Base-by-base conservation (phyloP, 345 rosid genomes). In the Leavenworthia alabamica region DNA sequence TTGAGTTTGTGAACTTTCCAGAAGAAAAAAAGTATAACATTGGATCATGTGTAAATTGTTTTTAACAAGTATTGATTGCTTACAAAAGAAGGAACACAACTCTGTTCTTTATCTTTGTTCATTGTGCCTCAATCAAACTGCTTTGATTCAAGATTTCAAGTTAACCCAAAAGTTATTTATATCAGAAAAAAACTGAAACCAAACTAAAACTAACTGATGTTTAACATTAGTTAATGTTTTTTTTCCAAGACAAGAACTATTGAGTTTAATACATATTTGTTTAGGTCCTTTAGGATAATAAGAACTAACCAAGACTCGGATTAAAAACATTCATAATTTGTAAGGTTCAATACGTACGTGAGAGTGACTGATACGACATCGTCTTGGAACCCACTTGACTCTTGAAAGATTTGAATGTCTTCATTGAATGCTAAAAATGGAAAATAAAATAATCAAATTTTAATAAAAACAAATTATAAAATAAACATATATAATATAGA, bases 41-140 rank as follows among this genome's bases (percentile, higher is more conserved):
- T 43, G 53, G 61, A 24, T n/a, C n/a, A n/a, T 42, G 26, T 64
- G 53, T 67, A 67, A 58, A 67, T 68, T 60, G 53, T 50, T 50
- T 8, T 68, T 51, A 60, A 68, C 67, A 51, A 51, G 67, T 60
- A 41, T 24, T 12, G 48, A 12, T 51, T 43, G 26, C 67, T 52
- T 60, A 47, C 32, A 3, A 16, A 51, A 60, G 26, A 68, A 68
- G 67, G 8, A 60, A 44, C 67, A 26, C 0, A 26, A n/a, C 48
- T 68, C 26, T 52, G 60, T 49, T 49, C 22, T 14, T 11, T 32
- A 15, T 31, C 11, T 39, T 29, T 29, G 36, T 39, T 56, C 11
- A 31, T 29, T 37, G 11, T 31, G 20, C 33, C 5, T 44, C 37
- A 65, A 65, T 14, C n/a, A 24, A 48, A 36, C 33, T 60, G 64